These are phyloP conservation scores for Grosmannia penicillata DNA, from an alignment of 2,329 filamentous ascomycete species.

Conservation along the genomic window DNA sequence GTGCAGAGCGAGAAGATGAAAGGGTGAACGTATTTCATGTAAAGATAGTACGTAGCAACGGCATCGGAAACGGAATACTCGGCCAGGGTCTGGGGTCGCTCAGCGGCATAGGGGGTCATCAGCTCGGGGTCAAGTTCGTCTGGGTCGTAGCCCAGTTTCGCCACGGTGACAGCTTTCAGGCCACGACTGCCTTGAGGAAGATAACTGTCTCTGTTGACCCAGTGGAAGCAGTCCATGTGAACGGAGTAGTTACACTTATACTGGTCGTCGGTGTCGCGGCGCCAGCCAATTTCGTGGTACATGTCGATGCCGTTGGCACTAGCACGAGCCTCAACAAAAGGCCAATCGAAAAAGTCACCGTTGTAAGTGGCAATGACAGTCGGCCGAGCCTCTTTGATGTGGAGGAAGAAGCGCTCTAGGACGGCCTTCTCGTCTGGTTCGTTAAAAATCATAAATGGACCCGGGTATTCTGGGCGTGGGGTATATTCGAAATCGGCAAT, in stretches of 20 bases:
- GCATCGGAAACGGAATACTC: constrained; percentile 99
- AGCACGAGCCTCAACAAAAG: constrained; percentile 86
- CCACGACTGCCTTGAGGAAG: constrained; percentile 93
- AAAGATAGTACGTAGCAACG: constrained; percentile 94
- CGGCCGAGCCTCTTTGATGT: constrained; percentile 86
- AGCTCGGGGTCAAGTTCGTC: constrained; percentile 95
- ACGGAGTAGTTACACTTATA: constrained; percentile 93
- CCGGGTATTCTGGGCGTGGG: constrained; percentile 88
- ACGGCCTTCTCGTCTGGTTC: constrained; percentile 83
- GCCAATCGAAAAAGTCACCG: constrained; percentile 99
- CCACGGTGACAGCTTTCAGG: constrained; percentile 92
- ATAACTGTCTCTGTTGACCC: constrained; percentile 98
- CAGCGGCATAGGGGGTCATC: constrained; percentile 84
- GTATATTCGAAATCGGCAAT: constrained; percentile 98
- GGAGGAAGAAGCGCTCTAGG: constrained; percentile 84
- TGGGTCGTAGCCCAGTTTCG: constrained; percentile 94
- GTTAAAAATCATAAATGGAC: constrained; percentile 96
- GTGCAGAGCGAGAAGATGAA: constrained; percentile 99
- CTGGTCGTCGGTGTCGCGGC: constrained; percentile 87
- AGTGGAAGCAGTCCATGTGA: constrained; percentile 98
- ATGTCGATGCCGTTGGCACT: constrained; percentile 95
- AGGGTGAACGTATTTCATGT: constrained; percentile 99
- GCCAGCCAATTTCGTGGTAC: constrained; percentile 97
- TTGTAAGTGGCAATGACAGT: constrained; percentile 99
- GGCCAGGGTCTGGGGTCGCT: constrained; percentile 83